A percentile compares a stretch with the other conserved stretches of the same genome.
phyloP scores from a whole-genome alignment of 441 rosid species.

The Corymbia citriodora region DNA sequence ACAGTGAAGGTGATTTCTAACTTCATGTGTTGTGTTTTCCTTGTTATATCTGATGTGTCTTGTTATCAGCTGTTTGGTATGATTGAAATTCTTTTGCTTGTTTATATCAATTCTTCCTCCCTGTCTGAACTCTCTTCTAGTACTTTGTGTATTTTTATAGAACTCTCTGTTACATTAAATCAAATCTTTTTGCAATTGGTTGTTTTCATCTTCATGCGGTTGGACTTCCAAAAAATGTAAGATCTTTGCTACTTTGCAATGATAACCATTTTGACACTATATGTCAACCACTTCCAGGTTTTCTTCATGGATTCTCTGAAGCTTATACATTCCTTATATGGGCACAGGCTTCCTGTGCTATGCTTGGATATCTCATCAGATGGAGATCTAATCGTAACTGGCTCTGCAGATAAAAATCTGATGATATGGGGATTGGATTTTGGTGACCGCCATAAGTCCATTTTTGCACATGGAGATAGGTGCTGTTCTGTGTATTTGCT shows the following conservation, averaged over 20 bases:
- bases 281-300: conserved; percentile 44
- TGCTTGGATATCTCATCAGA: conserved; percentile 96
- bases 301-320: conserved; percentile 88
- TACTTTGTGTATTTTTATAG: not conserved
- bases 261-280: not conserved
- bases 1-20: conserved; percentile 72
- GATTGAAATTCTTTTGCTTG: not conserved
- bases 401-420: conserved; percentile 93
- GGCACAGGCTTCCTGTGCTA: conserved; percentile 90
- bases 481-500: conserved; percentile 12
- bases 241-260: not conserved
- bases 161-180: not conserved
- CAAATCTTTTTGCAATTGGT: not conserved
- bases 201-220: not conserved
- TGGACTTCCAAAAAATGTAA: not conserved
- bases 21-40: not conserved
- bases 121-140: not conserved
- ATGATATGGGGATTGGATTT: conserved; percentile 98
- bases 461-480: conserved; percentile 95
- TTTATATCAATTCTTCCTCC: not conserved
- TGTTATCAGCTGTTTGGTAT: not conserved
- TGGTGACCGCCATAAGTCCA: conserved; percentile 94
- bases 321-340: conserved; percentile 77
- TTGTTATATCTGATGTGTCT: not conserved
- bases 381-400: conserved; percentile 91